These are phyloP conservation scores for Furcasterigmium sp. DNA, from an alignment of 2,329 filamentous ascomycete species.

Conservation along the genomic window DNA sequence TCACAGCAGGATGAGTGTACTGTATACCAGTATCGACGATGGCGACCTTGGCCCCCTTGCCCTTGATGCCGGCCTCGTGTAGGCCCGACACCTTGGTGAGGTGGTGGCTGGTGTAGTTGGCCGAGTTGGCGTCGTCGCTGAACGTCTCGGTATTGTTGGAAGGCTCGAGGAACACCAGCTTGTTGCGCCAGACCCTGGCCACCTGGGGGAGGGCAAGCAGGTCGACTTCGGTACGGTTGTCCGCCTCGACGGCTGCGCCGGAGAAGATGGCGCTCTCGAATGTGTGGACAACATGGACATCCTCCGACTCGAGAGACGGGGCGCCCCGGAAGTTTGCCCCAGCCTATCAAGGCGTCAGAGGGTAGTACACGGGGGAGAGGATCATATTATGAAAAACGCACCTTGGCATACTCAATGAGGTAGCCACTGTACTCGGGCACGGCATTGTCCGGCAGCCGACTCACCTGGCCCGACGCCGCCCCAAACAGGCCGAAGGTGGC, in stretches of 20 bases:
- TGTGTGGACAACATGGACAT: neutral
- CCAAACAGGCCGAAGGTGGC: no score
- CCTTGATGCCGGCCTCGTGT: conserved; percentile 27
- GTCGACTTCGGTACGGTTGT: conserved; percentile 23
- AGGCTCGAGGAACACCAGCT: neutral
- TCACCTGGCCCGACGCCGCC: no score
- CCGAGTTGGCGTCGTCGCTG: neutral
- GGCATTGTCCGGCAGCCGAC: no score
- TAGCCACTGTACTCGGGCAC: no score
- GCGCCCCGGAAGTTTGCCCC: no score
- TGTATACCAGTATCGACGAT: conserved; percentile 32
- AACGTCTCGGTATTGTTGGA: neutral
- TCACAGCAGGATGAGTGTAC: conserved; percentile 29
- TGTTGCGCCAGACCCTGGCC: conserved; percentile 24
- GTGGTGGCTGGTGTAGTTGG: conserved; percentile 26
- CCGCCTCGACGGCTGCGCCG: conserved; percentile 23
- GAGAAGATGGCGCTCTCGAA: conserved; percentile 20
- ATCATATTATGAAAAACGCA: no score
- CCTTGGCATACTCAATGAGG: no score
- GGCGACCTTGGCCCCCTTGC: conserved; percentile 28
- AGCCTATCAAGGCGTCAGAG: no score
- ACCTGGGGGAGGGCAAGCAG: conserved; percentile 25
- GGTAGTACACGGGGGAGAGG: no score
- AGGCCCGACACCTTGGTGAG: conserved; percentile 31
- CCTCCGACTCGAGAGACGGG: no score